Conservation (phyloP, 2,329 filamentous ascomycete species). For the Trichoderma citrinoviride region DNA sequence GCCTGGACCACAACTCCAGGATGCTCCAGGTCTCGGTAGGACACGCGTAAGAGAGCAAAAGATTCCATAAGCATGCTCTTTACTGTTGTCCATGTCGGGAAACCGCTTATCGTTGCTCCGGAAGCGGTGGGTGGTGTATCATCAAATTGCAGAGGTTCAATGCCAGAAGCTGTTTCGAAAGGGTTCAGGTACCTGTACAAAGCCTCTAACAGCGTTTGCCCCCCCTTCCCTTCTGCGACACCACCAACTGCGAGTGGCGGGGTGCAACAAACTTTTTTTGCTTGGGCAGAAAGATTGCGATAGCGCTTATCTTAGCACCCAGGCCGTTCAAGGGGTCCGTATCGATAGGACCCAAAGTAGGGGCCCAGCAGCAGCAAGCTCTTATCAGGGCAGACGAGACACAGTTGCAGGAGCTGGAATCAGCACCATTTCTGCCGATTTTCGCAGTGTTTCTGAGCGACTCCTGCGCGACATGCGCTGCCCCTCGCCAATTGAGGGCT, state of each 20-base stretch:
- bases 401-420: neutral
- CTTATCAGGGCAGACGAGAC: conserved; percentile 9
- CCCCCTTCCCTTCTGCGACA: conserved; percentile 15
- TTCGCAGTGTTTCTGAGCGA: neutral
- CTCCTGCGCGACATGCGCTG: neutral
- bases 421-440: neutral
- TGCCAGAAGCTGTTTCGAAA: neutral
- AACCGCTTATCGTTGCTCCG: conserved; percentile 1
- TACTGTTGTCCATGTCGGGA: neutral
- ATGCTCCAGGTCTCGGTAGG: neutral
- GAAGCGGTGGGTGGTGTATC: neutral
- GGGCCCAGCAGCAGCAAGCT: neutral
- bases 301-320: conserved; percentile 13
- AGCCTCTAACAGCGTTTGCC: neutral
- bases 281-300: neutral
- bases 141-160: neutral
- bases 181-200: conserved; percentile 5
- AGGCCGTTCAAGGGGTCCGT: conserved; percentile 8
- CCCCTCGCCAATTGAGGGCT: conserved; percentile 13
- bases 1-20: too few species aligned
- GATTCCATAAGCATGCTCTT: conserved; percentile 9
- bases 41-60: neutral
- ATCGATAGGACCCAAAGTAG: conserved; percentile 4
- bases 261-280: conserved; percentile 19
- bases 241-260: conserved; percentile 4